A percentile compares a stretch with the other conserved stretches of the same genome.
These are phyloP conservation scores for Boletales sp. DNA, from an alignment of 768 basidiomycete genomes.

Conservation along the genomic window DNA sequence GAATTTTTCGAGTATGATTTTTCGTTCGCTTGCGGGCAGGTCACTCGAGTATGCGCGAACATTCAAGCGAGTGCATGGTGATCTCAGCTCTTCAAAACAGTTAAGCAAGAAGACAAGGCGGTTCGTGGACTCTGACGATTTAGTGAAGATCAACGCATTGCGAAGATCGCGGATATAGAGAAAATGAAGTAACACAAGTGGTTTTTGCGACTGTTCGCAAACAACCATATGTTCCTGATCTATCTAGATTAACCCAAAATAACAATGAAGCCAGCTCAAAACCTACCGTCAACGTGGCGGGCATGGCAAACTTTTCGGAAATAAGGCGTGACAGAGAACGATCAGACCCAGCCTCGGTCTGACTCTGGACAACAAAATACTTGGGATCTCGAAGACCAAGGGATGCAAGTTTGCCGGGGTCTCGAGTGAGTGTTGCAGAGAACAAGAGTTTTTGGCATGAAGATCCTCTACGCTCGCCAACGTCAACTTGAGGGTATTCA, in stretches of 20 bases:
- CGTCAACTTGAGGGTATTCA: slow-evolving; percentile 39
- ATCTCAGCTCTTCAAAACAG: slow-evolving; percentile 63
- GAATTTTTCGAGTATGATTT: slow-evolving; percentile 74
- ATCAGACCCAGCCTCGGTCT: slow-evolving; percentile 31
- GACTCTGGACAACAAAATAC: slow-evolving; percentile 81
- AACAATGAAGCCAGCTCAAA: neutral
- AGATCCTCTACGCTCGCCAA: slow-evolving; percentile 53
- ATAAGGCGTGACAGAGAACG: slow-evolving; percentile 48
- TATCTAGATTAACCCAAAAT: slow-evolving; percentile 3
- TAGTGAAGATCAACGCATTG: slow-evolving; percentile 92
- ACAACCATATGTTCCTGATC: slow-evolving; percentile 83
- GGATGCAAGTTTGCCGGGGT: slow-evolving; percentile 89
- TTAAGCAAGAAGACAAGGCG: slow-evolving; percentile 80
- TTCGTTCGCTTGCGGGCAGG: slow-evolving; percentile 68
- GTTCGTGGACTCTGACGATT: slow-evolving; percentile 85
- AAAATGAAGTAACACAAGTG: slow-evolving; percentile 85
- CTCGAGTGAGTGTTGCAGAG: slow-evolving; percentile 91
- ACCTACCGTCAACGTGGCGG: slow-evolving; percentile 67
- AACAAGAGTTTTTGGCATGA: slow-evolving; percentile 95
- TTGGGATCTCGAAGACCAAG: slow-evolving; percentile 75
- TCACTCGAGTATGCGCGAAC: slow-evolving; percentile 87
- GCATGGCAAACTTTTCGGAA: slow-evolving; percentile 80
- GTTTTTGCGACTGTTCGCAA: slow-evolving; percentile 76
- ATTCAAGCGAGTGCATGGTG: slow-evolving; percentile 30
- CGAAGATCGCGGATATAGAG: slow-evolving; percentile 57